phyloP scores from a whole-genome alignment of 2,329 filamentous ascomycete genomes.

The Pseudocercospora eumusae region DNA sequence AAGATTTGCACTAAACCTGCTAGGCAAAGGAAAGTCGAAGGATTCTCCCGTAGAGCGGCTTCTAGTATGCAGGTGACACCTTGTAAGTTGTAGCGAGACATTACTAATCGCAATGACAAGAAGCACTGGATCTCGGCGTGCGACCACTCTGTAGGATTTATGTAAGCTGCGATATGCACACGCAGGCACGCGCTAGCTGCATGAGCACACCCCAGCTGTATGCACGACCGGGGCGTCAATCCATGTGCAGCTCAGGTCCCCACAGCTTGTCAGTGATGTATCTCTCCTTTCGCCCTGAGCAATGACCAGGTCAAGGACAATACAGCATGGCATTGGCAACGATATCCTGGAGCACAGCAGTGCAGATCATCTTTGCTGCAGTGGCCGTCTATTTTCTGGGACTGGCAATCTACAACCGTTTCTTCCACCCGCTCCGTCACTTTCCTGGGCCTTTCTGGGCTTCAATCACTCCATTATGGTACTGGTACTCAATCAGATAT shows the following conservation, averaged over 20 bases:
- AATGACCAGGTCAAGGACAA: no score
- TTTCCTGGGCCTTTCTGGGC: conserved; percentile 44
- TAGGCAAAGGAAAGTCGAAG: no score
- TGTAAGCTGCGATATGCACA: neutral
- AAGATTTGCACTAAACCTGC: no score
- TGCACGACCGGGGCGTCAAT: neutral
- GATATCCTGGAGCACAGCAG: neutral
- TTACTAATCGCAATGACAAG: neutral
- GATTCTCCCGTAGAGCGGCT: no score
- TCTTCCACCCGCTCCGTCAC: conserved; percentile 46
- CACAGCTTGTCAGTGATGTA: neutral
- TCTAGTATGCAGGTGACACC: no score
- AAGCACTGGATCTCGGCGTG: neutral
- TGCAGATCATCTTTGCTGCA: neutral
- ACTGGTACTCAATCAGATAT: conserved; percentile 11
- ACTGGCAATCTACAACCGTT: conserved; percentile 43
- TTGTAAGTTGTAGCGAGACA: no score
- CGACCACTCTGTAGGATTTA: no score
- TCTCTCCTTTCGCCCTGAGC: no score
- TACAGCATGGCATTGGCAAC: neutral
- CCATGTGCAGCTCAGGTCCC: neutral
- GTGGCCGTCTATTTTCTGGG: neutral
- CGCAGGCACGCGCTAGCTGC: neutral
- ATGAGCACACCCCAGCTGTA: neutral
- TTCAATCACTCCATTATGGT: conserved; percentile 22